These are phyloP conservation scores for Kwoniella botswanensis DNA, from an alignment of 768 basidiomycete genomes.

Conservation along the genomic window DNA sequence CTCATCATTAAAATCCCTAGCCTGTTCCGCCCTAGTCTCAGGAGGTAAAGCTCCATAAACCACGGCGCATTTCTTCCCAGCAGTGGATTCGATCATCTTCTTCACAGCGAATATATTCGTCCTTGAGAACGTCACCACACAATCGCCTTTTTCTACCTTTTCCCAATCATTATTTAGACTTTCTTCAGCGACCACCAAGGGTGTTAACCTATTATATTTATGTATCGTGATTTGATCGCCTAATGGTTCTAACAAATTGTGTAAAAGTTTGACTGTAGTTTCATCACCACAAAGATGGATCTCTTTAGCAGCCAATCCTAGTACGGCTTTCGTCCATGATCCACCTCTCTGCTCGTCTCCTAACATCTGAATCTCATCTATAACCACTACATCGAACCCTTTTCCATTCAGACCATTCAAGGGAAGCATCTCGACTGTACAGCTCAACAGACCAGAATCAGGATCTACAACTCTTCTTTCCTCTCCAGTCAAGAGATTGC, in stretches of 20 bases:
- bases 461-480: conserved; percentile 74
- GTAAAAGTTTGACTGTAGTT: conserved; percentile 80
- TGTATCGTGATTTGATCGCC: conserved; percentile 82
- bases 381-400: conserved; percentile 76
- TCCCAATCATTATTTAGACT: conserved; percentile 69
- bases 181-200: conserved; percentile 71
- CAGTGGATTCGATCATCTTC: conserved; percentile 69
- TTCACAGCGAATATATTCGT: conserved; percentile 77
- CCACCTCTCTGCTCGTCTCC: conserved; percentile 75
- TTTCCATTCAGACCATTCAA: conserved; percentile 27
- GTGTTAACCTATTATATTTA: conserved; percentile 85
- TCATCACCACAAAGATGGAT: conserved; percentile 96
- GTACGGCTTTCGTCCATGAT: conserved; percentile 80
- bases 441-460: conserved; percentile 68
- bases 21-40: conserved; percentile 88
- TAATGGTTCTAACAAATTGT: conserved; percentile 67
- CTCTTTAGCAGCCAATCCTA: conserved; percentile 76
- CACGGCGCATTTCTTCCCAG: conserved; percentile 82
- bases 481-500: conserved; percentile 92
- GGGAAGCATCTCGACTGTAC: conserved; percentile 91
- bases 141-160: conserved; percentile 79
- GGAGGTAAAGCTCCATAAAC: conserved; percentile 92
- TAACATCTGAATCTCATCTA: conserved; percentile 98
- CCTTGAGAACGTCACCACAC: conserved; percentile 84
- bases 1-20: conserved; percentile 85